Base-by-base conservation (phyloP, 768 basidiomycete genomes). In the Auricularia sp. region DNA sequence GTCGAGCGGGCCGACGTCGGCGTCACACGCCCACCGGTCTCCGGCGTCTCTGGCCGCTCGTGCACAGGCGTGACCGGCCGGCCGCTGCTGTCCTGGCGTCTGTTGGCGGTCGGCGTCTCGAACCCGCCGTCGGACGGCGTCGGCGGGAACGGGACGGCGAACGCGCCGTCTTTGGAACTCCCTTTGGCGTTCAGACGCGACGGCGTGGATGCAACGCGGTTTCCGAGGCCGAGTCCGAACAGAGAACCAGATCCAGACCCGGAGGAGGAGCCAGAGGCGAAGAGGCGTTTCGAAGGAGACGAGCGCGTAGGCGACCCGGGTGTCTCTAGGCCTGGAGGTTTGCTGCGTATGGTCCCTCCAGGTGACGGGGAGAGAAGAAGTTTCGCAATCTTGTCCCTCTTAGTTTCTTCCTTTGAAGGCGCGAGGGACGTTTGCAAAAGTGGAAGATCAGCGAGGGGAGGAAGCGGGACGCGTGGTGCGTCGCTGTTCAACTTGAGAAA, bases 301-400 rank as follows among this genome's bases (percentile, higher is more conserved):
- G 56, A 56, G 36, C 47, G 51, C n/a, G 33, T 64, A 2, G 63
- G 63, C 34, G 63, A 64, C 8, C 54, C 54, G 33, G 63, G 63
- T 8, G 63, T 36, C n/a, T 54, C 39, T 18, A 58, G 33, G 54
- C 54, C 42, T 72, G 60, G 80, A 72, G 64, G 65, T 72, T 68
- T 64, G 72, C 68, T 63, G 77, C 64, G 70, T 75, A 70, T 66
- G 23, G 67, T 75, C 42, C 67, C 74, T 69, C 88, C 90, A 39
- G 90, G 90, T 60, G 90, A 91, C 14, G 84, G 80, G 43, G 90
- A 88, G 23, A 87, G 87, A 62, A 91, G 79, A 18, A 82, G 81
- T 23, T 84, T 84, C 5, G 88, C 91, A 36, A 91, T 78, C 54
- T 84, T 80, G 35, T 90, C 88, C 7, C 84, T 77, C 71, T 88